phyloP scores from a whole-genome alignment of 805 yeast genomes.

The Komagataella kurtzmanii region DNA sequence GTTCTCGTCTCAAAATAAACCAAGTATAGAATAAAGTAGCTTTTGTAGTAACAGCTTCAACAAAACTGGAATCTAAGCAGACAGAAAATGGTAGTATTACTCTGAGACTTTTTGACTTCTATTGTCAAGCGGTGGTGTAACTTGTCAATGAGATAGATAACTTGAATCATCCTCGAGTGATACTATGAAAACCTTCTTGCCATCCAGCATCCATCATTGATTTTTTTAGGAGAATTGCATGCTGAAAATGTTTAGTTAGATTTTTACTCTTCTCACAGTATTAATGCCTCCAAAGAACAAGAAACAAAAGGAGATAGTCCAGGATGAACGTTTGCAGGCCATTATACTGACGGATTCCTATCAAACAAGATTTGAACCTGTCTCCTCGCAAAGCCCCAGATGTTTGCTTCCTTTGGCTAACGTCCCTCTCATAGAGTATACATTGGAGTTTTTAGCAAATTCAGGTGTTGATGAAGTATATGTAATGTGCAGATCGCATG shows the following conservation, averaged over 20 bases:
- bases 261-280: background rate
- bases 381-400: conserved; percentile 75
- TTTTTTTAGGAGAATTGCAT: background rate
- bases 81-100: no score
- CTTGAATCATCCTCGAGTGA: no score
- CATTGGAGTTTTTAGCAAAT: conserved; percentile 84
- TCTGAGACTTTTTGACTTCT: no score
- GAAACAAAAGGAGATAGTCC: conserved; percentile 43
- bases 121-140: no score
- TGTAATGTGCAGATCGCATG: conserved; percentile 82
- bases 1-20: background rate
- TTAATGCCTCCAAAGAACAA: conserved; percentile 33
- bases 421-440: conserved; percentile 88
- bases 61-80: no score
- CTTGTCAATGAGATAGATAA: no score
- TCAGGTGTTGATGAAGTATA: conserved; percentile 86
- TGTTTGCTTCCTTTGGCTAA: conserved; percentile 88
- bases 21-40: no score
- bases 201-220: background rate
- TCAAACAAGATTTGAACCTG: conserved; percentile 85
- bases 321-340: conserved; percentile 78
- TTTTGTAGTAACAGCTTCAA: no score
- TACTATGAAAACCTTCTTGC: background rate
- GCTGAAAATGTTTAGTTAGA: background rate
- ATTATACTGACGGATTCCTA: conserved; percentile 90